Evolutionary conservation across 2,329 filamentous ascomycete genomes (phyloP), one percentile per base, ranked within the genome.

Genomic region (Cladophialophora exuberans): DNA sequence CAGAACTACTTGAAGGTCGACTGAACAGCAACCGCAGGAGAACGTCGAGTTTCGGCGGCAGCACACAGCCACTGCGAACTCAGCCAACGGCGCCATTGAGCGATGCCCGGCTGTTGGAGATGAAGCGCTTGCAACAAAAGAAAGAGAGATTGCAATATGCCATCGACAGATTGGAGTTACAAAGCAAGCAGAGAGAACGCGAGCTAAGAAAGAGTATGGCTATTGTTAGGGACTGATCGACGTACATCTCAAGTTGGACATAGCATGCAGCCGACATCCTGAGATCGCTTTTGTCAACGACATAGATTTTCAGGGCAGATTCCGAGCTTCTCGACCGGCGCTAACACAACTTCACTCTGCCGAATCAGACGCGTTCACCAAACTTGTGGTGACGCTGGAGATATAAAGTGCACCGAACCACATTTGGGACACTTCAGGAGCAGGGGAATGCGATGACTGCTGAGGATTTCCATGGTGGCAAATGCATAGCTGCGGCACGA

Each of bases 111-210:
- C 79, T 83, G 53, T 77, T 80, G 54, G 83, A 82, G 65, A 76
- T 90, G 57, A 84, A 83, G 65, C 86, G 88, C 60, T 72, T 94
- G 53, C 78, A 83, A 54, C 89, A 91, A 76, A 87, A 90, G 73
- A 93, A 90, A 72, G 90, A 96, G 72, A 83, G 90, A 45, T 74
- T 96, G 64, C 86, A 89, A 69, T 96, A 95, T 75, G 87, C 89
- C 23, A 89, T 96, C 15, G 90, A 94, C 69, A 81, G 91, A 57
- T 72, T 97, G 62, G 89, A 94, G 76, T 69, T 96, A 65, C 90
- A 96, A 75, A 88, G 90, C n/a, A 80, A 85, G 64, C 91, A 96
- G 73, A 75, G 81, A 68, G 82, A 89, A 71, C 79, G 86, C 63
- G 85, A 89, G 67, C 70, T 89, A 73, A 80, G 86, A 69, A 88